phyloP scores from a whole-genome alignment of 169 alveolate species.

The Eimeria maxima region DNA sequence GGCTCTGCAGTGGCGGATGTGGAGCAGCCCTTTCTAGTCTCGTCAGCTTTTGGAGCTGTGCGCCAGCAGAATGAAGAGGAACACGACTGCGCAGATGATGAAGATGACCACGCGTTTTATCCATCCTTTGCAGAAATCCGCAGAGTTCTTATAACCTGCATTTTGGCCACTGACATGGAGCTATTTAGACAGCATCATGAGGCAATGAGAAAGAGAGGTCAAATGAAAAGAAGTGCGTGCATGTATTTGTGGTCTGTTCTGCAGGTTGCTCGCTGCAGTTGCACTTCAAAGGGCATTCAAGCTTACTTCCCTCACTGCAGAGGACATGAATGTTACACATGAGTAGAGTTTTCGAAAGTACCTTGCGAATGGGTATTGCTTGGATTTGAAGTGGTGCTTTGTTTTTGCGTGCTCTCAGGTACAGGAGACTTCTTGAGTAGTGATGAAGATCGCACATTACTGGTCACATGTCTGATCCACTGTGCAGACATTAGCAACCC shows the following conservation, averaged over 20 bases:
- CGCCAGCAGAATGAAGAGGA: slow-evolving; percentile 10
- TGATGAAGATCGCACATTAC: slow-evolving; percentile 77
- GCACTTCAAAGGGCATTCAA: neutral
- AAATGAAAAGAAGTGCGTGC: slow-evolving; percentile 80
- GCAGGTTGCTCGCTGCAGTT: neutral
- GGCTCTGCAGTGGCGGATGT: neutral
- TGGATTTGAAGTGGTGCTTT: neutral
- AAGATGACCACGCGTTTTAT: slow-evolving; percentile 12
- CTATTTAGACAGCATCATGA: slow-evolving; percentile 82
- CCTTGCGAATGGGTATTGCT: neutral
- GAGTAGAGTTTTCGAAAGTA: neutral
- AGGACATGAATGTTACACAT: neutral
- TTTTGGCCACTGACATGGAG: slow-evolving; percentile 85
- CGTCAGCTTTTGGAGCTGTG: slow-evolving; percentile 1
- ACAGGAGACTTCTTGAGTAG: slow-evolving; percentile 54
- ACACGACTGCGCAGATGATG: neutral
- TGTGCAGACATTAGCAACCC: slow-evolving; percentile 85
- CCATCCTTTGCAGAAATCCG: slow-evolving; percentile 78
- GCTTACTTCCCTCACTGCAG: neutral
- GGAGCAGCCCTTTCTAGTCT: neutral
- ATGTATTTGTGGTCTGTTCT: neutral
- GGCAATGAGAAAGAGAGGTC: slow-evolving; percentile 82
- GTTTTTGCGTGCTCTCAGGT: neutral
- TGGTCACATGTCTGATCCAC: slow-evolving; percentile 81
- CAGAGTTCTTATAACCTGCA: slow-evolving; percentile 65